phyloP scores from a whole-genome alignment of 805 yeast genomes.

The Osmozyma mogii region DNA sequence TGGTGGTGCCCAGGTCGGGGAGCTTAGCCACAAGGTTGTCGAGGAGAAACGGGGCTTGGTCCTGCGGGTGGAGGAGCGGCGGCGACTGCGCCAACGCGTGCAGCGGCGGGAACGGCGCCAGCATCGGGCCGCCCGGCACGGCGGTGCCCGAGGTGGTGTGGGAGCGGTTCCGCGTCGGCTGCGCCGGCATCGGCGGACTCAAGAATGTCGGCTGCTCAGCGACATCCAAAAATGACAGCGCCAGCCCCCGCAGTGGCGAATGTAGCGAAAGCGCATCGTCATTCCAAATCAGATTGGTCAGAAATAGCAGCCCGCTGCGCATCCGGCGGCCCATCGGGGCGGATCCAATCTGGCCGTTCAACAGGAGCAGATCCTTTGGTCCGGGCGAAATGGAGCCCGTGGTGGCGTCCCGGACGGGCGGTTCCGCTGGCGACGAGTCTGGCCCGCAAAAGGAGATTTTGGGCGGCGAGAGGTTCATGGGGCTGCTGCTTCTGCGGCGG shows the following conservation, averaged over 20 bases:
- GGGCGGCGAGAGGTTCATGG: too few species aligned
- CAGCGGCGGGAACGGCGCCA: slow-evolving; percentile 6
- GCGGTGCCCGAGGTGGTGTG: slow-evolving; percentile 41
- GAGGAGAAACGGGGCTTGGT: slow-evolving; percentile 21
- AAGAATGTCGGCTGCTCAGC: slow-evolving; percentile 8
- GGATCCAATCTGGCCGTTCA: too few species aligned
- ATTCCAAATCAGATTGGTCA: slow-evolving; percentile 51
- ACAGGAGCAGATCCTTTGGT: too few species aligned
- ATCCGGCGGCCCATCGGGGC: slow-evolving; percentile 33
- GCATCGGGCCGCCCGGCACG: slow-evolving; percentile 14
- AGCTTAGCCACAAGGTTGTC: slow-evolving; percentile 26
- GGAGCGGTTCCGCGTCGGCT: slow-evolving; percentile 34
- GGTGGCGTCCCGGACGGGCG: too few species aligned
- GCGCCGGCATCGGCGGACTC: slow-evolving; percentile 16
- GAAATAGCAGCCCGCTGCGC: slow-evolving; percentile 50
- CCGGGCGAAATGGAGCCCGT: too few species aligned
- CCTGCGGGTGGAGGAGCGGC: slow-evolving; percentile 14
- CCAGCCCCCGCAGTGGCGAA: slow-evolving; percentile 9
- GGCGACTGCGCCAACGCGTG: slow-evolving; percentile 18
- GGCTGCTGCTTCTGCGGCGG: too few species aligned
- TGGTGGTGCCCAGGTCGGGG: slow-evolving; percentile 8
- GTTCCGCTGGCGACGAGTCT: too few species aligned
- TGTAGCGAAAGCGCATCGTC: slow-evolving; percentile 26
- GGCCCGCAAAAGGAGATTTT: too few species aligned
- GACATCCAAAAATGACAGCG: slow-evolving; percentile 1